Percentiles rank a stretch among this genome's conserved stretches.
Evolutionary conservation across 306 rosid genomes (phyloP).

Genomic region (Begonia peltatifolia): DNA sequence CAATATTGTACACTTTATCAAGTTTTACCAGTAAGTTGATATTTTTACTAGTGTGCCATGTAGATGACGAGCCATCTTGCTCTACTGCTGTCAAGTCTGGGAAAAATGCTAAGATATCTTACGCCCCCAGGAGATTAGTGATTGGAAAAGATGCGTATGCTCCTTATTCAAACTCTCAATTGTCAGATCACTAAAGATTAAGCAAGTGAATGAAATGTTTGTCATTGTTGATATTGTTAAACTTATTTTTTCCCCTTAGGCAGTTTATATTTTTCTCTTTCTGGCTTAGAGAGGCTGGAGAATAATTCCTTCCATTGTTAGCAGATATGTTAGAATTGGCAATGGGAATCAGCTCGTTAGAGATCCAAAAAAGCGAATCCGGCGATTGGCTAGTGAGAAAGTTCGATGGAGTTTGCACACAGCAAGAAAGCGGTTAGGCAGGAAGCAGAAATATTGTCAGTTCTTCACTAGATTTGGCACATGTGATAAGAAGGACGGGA

Average conservation of each 20-base stretch:
- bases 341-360: conserved; percentile 86
- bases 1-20: too few relatives aligned
- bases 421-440: conserved; percentile 82
- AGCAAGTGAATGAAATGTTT: conserved; percentile 12
- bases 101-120: conserved; percentile 45
- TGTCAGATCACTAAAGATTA: background rate
- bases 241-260: too few relatives aligned
- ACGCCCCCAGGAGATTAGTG: conserved; percentile 71
- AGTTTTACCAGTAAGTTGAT: too few relatives aligned
- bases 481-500: conserved; percentile 82
- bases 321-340: conserved; percentile 84
- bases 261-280: too few relatives aligned
- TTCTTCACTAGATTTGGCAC: conserved; percentile 89
- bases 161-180: conserved; percentile 10
- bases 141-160: conserved; percentile 93
- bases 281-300: background rate
- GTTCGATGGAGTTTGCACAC: conserved; percentile 98
- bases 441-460: conserved; percentile 79
- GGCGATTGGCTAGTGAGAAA: conserved; percentile 83
- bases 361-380: conserved; percentile 82
- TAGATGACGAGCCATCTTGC: conserved; percentile 47
- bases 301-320: conserved; percentile 10
- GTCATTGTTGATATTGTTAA: conserved; percentile 6
- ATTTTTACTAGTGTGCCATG: background rate
- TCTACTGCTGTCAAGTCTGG: conserved; percentile 31